Evolutionary conservation across 306 rosid genomes (phyloP).

Genomic region (Cyclanthera cordifolia): DNA sequence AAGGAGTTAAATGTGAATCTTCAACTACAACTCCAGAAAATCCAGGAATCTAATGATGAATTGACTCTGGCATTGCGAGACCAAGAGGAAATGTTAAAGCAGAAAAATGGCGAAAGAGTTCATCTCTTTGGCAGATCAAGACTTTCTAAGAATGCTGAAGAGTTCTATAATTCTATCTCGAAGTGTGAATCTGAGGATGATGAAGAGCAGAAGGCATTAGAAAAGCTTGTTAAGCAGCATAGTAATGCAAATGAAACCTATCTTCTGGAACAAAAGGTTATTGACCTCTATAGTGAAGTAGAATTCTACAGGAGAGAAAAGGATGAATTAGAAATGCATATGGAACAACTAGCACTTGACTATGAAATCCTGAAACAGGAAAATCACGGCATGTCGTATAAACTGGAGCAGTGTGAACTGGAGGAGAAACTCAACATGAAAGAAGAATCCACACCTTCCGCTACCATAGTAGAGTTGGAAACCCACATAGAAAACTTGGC

Average conservation of each 20-base stretch:
- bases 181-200: conserved; percentile 43
- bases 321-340: conserved; percentile 89
- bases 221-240: conserved; percentile 52
- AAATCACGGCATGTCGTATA: conserved; percentile 65
- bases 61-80: conserved; percentile 74
- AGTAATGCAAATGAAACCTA: conserved; percentile 39
- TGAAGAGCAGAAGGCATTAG: conserved; percentile 71
- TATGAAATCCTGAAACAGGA: conserved; percentile 93
- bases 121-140: conserved; percentile 20
- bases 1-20: conserved; percentile 66
- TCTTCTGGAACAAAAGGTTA: conserved; percentile 51
- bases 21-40: conserved; percentile 65
- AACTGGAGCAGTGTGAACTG: conserved; percentile 76
- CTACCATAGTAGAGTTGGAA: conserved; percentile 44
- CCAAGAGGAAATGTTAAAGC: conserved; percentile 69
- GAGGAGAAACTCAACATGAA: conserved; percentile 75
- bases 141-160: conserved; percentile 21
- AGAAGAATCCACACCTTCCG: conserved; percentile 50
- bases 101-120: conserved; percentile 34
- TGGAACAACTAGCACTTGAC: conserved; percentile 97
- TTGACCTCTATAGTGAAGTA: conserved; percentile 65
- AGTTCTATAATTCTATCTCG: conserved; percentile 23
- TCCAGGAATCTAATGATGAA: conserved; percentile 81
- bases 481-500: conserved; percentile 49
- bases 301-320: conserved; percentile 76